Base-by-base conservation (phyloP, 805 yeast species). In the Teunomyces stri region DNA sequence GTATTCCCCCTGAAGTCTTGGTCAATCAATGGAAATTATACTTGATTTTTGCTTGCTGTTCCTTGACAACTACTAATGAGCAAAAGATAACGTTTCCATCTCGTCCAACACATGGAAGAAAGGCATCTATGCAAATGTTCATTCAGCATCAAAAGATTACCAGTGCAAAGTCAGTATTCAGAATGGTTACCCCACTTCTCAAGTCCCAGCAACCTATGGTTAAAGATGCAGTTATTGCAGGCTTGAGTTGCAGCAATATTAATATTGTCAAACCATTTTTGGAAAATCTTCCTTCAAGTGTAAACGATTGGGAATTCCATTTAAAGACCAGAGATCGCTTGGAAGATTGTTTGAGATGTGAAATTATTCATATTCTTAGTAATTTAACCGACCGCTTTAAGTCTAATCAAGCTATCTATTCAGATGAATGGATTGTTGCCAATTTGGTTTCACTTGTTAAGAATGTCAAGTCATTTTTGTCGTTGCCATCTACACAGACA, bases 101-200 rank as follows among this genome's bases (percentile, higher is more conserved):
- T 7, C 72, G 70, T 9, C 76, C 78, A 41, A 72, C 80, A 5
- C 95, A 87, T 56, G 82, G 85, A 0, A 72, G 94, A 49, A 90
- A 89, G 57, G 84, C 79, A 56, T 84, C 92, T 1, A 83, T 86
- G 55, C 96, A 87, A 51, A 76, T 87, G 55, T 80, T 87, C 57
- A 88, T 89, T 30, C 96, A 89, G 57, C 96, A 88, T 56, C 96
- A 90, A 60, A 86, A 89, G 43, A 91, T 94, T 46, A 91, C 96
- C 1, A 89, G 97, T 50, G 97, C 97, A 0, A 84, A 85, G 49
- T 85, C 96, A 0, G 84, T 94, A 2, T 94, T 94, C 69, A 79
- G 85, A 47, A 83, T 94, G 85, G 91, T 89, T 0, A 71, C 89
- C 33, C 97, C 97, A 0, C 70, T 94, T 25, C 65, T 94, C 42